These are phyloP conservation scores for sunflower (Helianthus annuus) DNA, from an alignment of 129 eudicot species.

Conservation along the genomic window DNA sequence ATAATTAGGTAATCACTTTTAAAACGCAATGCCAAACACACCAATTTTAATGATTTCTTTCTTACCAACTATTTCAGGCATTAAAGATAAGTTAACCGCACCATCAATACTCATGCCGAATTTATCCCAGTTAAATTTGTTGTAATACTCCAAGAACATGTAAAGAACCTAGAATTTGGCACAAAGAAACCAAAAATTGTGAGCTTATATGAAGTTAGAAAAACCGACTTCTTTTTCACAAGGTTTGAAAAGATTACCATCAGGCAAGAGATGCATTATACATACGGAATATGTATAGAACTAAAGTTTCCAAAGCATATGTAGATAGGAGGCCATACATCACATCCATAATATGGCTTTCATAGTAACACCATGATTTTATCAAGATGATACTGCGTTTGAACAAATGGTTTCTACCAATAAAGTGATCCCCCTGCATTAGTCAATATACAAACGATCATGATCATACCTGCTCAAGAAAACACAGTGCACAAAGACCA, in stretches of 20 bases:
- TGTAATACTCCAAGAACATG: constrained; percentile 68
- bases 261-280: constrained; percentile 55
- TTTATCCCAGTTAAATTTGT: constrained; percentile 74
- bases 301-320: constrained; percentile 79
- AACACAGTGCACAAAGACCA: no score
- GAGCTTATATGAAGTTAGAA: not conserved
- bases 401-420: no score
- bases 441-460: no score
- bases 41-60: constrained; percentile 11
- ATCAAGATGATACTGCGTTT: constrained; percentile 71
- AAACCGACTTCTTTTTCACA: not conserved
- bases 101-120: constrained; percentile 69
- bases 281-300: constrained; percentile 64
- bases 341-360: constrained; percentile 70
- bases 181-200: not conserved
- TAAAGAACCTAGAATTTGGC: constrained; percentile 57
- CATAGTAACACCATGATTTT: constrained; percentile 91
- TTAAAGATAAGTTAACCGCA: constrained; percentile 48
- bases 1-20: not conserved
- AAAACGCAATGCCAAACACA: constrained; percentile 7
- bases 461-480: no score
- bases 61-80: constrained; percentile 69
- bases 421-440: no score
- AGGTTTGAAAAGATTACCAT: constrained; percentile 45
- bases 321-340: constrained; percentile 76